These are phyloP conservation scores for Candida neerlandica DNA, from an alignment of 1,139 yeast species.

Conservation along the genomic window DNA sequence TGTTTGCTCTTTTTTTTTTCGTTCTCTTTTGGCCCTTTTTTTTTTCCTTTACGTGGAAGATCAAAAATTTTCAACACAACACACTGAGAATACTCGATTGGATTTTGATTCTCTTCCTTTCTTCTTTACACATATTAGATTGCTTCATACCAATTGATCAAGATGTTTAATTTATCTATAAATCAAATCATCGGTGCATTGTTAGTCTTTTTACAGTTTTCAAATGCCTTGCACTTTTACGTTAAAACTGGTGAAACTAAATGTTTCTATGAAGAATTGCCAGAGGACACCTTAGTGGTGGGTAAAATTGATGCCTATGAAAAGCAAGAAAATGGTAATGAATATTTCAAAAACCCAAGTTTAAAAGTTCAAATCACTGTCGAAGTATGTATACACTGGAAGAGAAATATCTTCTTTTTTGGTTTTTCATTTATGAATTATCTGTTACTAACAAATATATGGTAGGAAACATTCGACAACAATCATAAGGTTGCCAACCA, in stretches of 20 bases:
- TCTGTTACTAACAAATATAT: slow-evolving; percentile 19
- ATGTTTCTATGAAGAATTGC: slow-evolving; percentile 51
- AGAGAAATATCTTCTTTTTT: not conserved
- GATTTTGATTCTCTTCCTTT: not conserved
- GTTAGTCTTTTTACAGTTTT: slow-evolving; percentile 19
- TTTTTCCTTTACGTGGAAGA: slow-evolving; percentile 10
- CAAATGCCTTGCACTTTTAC: slow-evolving; percentile 47
- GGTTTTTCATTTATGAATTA: not conserved
- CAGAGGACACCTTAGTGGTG: slow-evolving; percentile 44
- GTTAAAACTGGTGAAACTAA: slow-evolving; percentile 47
- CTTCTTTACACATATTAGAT: not conserved
- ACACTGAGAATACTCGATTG: not conserved
- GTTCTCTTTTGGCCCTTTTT: not conserved
- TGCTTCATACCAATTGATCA: not conserved
- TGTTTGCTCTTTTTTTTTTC: slow-evolving; percentile 3
- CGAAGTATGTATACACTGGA: slow-evolving; percentile 27
- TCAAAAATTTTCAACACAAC: slow-evolving; percentile 11
- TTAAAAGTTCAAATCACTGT: slow-evolving; percentile 45
- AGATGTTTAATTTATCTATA: slow-evolving; percentile 1
- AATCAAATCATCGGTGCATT: slow-evolving; percentile 5
- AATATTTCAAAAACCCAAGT: slow-evolving; percentile 32
- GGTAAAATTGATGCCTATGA: slow-evolving; percentile 50
- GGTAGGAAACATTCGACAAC: slow-evolving; percentile 50
- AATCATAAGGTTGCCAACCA: slow-evolving; percentile 47
- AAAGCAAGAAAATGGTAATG: slow-evolving; percentile 30